Conservation (phyloP, 352 stramenopile genomes). For the Blastocystis sp. region DNA sequence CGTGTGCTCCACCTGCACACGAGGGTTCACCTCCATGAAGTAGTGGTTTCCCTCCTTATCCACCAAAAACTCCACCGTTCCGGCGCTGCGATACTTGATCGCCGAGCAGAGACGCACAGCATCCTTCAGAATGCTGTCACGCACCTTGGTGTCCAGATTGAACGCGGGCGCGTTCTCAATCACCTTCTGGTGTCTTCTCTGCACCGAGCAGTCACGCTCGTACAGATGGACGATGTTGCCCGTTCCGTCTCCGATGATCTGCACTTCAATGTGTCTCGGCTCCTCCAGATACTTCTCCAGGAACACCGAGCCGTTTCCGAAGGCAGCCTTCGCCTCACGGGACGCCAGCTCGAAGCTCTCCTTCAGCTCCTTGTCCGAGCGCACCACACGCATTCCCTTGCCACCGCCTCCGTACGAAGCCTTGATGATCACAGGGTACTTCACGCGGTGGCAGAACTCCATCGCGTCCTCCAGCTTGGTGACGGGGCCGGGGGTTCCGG, state of each 20-base stretch:
- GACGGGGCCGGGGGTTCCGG: constrained; percentile 71
- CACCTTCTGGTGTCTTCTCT: constrained; percentile 90
- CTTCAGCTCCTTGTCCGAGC: constrained; percentile 69
- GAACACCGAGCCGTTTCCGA: constrained; percentile 85
- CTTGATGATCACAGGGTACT: constrained; percentile 88
- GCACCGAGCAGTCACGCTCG: constrained; percentile 91
- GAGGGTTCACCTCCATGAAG: constrained; percentile 97
- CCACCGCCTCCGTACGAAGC: constrained; percentile 87
- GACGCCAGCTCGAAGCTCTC: constrained; percentile 75
- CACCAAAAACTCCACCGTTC: constrained; percentile 94
- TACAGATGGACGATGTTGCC: constrained; percentile 85
- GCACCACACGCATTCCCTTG: constrained; percentile 86
- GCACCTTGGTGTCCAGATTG: constrained; percentile 12
- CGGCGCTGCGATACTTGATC: constrained; percentile 85
- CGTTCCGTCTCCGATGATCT: constrained; percentile 84
- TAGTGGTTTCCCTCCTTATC: constrained; percentile 78
- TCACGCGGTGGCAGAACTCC: constrained; percentile 75
- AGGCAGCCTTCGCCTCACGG: constrained; percentile 70
- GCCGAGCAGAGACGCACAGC: constrained; percentile 76
- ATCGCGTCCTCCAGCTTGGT: constrained; percentile 73
- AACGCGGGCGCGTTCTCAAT: constrained; percentile 61
- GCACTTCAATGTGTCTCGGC: constrained; percentile 88
- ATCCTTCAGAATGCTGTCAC: constrained; percentile 67
- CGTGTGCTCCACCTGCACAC: constrained; percentile 85
- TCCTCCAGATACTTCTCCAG: constrained; percentile 87